Base-by-base conservation (phyloP, 495 filamentous ascomycete species). In the Lepidopterella palustris region DNA sequence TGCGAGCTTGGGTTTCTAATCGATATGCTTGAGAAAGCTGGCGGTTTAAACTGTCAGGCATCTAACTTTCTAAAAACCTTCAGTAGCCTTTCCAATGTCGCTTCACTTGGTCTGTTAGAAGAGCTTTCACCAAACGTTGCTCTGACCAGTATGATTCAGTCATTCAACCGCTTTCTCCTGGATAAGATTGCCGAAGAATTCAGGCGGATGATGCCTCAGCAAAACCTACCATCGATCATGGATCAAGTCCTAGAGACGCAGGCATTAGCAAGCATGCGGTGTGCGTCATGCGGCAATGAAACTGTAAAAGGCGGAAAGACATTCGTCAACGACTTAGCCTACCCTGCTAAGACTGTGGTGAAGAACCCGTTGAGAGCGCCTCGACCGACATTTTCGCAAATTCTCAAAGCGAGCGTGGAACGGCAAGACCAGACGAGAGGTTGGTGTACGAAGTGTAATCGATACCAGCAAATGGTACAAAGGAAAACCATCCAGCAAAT, bases 11-110 rank as follows among this genome's bases (percentile, higher is more conserved):
- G 92, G 18, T 98, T 92, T 70, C 76, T 99, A 20, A 92, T 97
- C 65, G 93, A 99, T 68, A 99, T 99, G 93, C 78, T 99, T 29
- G 88, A 97, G 64, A 97, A 96, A 68, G 92, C 92, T 5, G 84
- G 86, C 64, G 93, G 92, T 1, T 84, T 89, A 56, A 93, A 91
- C 60, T 97, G 95, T 65, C 93, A 97, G 65, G 93, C 93, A n/a
- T 96, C 92, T 0, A 99, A 99, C 69, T 83, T 99, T 63, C 74
- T 97, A 32, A 93, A 90, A 73, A 87, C 91, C 0, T 86, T 97
- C 63, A 87, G 87, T 68, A 85, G 82, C 63, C 84, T 86, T 53
- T 82, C 87, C 0, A 84, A 89, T 71, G 83, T 89, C 24, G 81
- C 79, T 6, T 84, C 79, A 20, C 67, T 90, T 52, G 85, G 87